Evolutionary conservation across 192 early-diverging fungal genomes (phyloP), one percentile per base, ranked within the genome.

Genomic region (Coemansia sp.): DNA sequence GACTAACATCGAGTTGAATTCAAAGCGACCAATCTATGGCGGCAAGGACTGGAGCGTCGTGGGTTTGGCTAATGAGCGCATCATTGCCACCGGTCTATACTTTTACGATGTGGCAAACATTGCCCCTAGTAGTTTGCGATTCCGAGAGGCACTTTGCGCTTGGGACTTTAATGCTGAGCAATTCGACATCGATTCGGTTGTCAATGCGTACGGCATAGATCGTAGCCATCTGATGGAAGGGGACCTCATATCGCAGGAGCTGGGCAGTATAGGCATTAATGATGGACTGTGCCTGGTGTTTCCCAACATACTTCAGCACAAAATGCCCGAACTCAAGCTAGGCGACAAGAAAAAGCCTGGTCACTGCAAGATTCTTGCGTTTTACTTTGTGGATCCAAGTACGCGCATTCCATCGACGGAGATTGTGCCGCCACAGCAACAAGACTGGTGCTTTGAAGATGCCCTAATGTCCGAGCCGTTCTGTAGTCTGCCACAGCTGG

Each of bases 61-160:
- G 59, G 92, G 85, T 27, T 27, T 27, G 24, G 24, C 24, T 27
- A 27, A 27, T 27, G 24, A 27, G 24, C 24, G 78, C 42, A 91
- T 93, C 37, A 78, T 89, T 5, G 90, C 92, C 4, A 87, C 89
- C 0, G 92, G 90, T 6, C 83, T 92, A 40, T 86, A 86, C 70
- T 92, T 91, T 71, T 91, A 91, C 69, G 81, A 84, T 54, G 67
- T 87, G 0, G 84, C 85, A 11, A 91, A 93, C 81, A 87, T 92
- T 54, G 86, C 84, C 21, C 75, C 81, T 3, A 84, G 84, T 14
- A 74, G 74, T 0, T 80, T 91, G 27, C 59, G 59, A 0, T 93
- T 93, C 73, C 87, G 87, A 16, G 73, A 40, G n/a, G 17, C 45
- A 6, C 16, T 46, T 16, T 46, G 45, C n/a, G 16, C 45, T 3